Percentiles rank a stretch among this genome's conserved stretches.
These are phyloP conservation scores for Chaetomium fimeti DNA, from an alignment of 495 filamentous ascomycete species.

Conservation along the genomic window DNA sequence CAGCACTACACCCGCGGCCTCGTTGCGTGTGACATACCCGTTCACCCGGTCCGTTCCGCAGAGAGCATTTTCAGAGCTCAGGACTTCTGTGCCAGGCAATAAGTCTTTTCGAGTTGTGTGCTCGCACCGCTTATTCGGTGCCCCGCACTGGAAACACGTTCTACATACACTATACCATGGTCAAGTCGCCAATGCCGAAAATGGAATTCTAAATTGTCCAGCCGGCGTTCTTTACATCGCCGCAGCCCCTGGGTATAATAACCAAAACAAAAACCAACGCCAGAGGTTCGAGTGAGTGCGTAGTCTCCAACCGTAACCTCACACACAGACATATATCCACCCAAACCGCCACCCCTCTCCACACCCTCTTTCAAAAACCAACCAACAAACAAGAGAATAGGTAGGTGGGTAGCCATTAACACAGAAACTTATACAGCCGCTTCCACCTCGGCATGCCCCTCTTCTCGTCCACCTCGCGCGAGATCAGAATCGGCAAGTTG, in stretches of 20 bases:
- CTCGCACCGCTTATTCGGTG: too few species aligned
- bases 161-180: too few species aligned
- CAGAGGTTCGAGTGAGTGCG: background rate
- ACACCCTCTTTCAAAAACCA: background rate
- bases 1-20: background rate
- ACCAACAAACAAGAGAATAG: background rate
- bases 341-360: background rate
- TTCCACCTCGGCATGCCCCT: conserved; percentile 82
- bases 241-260: background rate
- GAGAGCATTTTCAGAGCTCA: background rate
- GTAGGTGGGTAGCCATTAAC: conserved; percentile 29
- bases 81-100: too few species aligned
- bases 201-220: background rate
- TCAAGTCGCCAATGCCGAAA: too few species aligned
- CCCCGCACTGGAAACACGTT: too few species aligned
- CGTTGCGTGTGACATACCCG: background rate
- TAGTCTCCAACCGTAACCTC: background rate
- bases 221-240: background rate
- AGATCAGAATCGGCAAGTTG: conserved; percentile 70
- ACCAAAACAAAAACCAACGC: background rate
- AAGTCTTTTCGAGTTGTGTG: too few species aligned
- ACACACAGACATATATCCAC: background rate
- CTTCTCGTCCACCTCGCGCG: conserved; percentile 71
- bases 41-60: background rate
- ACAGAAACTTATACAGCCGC: conserved; percentile 61